Evolutionary conservation across 2,329 filamentous ascomycete species (phyloP).

Genomic region (Fusarium nurragi): DNA sequence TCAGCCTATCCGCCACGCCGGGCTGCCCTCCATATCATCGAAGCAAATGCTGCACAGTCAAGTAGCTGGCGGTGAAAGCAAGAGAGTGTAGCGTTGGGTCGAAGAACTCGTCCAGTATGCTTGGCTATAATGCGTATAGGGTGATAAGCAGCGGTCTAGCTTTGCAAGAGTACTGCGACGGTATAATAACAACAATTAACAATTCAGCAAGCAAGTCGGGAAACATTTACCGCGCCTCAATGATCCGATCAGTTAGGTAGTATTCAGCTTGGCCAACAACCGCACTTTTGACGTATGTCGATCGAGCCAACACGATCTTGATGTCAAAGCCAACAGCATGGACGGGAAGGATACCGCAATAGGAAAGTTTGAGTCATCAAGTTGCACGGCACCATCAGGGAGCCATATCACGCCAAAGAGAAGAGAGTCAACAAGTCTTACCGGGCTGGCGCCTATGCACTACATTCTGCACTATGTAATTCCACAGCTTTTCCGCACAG

Average conservation of each 20-base stretch:
- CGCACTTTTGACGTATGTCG: conserved; percentile 24
- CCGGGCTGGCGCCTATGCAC: conserved; percentile 42
- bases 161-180: neutral
- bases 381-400: conserved; percentile 21
- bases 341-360: conserved; percentile 27
- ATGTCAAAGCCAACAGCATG: conserved; percentile 23
- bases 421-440: conserved; percentile 14
- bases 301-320: conserved; percentile 27
- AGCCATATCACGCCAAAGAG: conserved; percentile 32
- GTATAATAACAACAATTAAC: neutral
- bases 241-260: conserved; percentile 15
- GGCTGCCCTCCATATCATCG: conserved; percentile 1
- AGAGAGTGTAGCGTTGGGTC: neutral
- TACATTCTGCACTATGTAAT: conserved; percentile 24
- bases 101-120: neutral
- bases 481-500: neutral
- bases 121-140: neutral
- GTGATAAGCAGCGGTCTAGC: neutral
- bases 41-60: neutral
- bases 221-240: conserved; percentile 21
- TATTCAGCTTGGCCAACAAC: conserved; percentile 26
- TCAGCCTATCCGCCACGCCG: conserved; percentile 7
- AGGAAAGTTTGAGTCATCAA: conserved; percentile 19
- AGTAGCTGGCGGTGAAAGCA: neutral
- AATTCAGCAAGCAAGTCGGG: neutral